Evolutionary conservation across 768 basidiomycete species (phyloP).

Genomic region (Coprinopsis sp.): DNA sequence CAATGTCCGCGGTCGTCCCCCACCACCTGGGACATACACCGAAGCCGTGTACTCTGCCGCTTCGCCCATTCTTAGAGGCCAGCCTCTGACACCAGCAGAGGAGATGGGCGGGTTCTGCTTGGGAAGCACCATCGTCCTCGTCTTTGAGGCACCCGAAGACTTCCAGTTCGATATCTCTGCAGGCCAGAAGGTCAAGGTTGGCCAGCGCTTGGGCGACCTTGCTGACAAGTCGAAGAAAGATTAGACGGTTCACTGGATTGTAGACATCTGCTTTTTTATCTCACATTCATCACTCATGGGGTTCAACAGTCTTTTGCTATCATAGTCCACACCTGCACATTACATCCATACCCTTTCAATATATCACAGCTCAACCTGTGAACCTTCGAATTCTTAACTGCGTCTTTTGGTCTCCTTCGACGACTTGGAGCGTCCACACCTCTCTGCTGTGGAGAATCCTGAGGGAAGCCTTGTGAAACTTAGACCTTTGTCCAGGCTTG

Average conservation of each 20-base stretch:
- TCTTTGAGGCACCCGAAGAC: constrained; percentile 87
- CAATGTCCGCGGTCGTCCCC: constrained; percentile 70
- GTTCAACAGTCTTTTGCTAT: constrained; percentile 2
- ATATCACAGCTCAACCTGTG: constrained; percentile 11
- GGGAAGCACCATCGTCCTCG: constrained; percentile 92
- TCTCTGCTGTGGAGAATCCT: too few species aligned
- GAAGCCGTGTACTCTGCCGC: constrained; percentile 91
- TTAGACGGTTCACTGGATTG: neutral
- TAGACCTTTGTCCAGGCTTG: too few species aligned
- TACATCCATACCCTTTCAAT: constrained; percentile 1
- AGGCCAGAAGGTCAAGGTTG: constrained; percentile 85
- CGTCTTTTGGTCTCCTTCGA: too few species aligned
- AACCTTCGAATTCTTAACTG: too few species aligned
- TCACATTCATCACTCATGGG: neutral
- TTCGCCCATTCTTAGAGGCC: constrained; percentile 77
- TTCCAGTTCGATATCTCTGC: constrained; percentile 76
- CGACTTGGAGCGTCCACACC: too few species aligned
- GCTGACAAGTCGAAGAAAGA: constrained; percentile 22
- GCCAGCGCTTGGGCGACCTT: constrained; percentile 72
- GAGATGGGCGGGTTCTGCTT: constrained; percentile 98
- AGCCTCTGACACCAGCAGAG: constrained; percentile 81
- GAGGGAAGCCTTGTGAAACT: too few species aligned
- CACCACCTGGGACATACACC: constrained; percentile 80
- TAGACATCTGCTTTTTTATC: neutral
- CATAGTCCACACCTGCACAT: constrained; percentile 8